phyloP scores from a whole-genome alignment of 371 early-diverging fungal species.

The Haplosporangium sp. region DNA sequence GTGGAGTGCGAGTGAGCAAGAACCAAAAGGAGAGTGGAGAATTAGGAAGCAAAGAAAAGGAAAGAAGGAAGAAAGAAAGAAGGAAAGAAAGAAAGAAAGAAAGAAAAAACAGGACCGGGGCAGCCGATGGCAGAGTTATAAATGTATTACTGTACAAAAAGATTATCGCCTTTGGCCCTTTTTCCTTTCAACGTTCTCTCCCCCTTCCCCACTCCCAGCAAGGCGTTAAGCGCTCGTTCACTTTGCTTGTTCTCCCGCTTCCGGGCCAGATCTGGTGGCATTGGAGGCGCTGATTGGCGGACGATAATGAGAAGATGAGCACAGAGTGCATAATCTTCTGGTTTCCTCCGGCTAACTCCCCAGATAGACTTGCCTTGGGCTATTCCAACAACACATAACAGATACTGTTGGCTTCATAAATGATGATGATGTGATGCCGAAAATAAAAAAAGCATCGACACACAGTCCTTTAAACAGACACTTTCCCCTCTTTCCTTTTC shows the following conservation, averaged over 20 bases:
- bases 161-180: constrained; percentile 6
- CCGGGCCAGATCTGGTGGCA: constrained; percentile 7
- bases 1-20: neutral
- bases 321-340: neutral
- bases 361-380: neutral
- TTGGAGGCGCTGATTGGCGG: constrained; percentile 6
- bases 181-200: neutral
- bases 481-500: neutral
- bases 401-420: neutral
- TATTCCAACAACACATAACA: no score
- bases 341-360: neutral
- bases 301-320: neutral
- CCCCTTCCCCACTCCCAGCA: neutral
- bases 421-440: neutral
- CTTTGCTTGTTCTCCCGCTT: neutral
- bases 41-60: neutral
- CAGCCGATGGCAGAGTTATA: neutral
- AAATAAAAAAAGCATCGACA: neutral
- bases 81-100: constrained; percentile 2
- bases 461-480: no score
- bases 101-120: constrained; percentile 16
- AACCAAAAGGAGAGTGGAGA: neutral
- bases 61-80: neutral
- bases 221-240: neutral
- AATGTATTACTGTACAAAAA: neutral